phyloP scores from a whole-genome alignment of 2,329 filamentous ascomycete genomes.

The Arthroderma uncinatum region DNA sequence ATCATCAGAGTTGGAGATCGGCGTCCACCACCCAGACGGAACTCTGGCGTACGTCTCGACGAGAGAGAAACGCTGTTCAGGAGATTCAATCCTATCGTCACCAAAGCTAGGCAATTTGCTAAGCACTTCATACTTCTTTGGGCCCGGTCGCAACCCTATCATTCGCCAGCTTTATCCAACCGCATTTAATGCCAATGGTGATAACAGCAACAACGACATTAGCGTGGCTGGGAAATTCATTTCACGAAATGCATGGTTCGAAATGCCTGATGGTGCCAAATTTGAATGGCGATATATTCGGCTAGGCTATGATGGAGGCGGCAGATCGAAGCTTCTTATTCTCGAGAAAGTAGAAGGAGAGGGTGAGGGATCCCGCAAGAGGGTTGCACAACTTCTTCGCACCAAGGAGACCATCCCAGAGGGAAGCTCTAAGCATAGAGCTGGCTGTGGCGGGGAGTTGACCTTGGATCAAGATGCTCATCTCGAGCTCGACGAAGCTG shows the following conservation, averaged over 20 bases:
- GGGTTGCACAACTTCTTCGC: conserved; percentile 32
- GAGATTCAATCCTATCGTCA: conserved; percentile 39
- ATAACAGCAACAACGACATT: conserved; percentile 4
- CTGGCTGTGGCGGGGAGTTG: conserved; percentile 38
- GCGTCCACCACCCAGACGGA: conserved; percentile 26
- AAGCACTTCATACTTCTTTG: conserved; percentile 49
- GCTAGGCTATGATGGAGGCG: conserved; percentile 26
- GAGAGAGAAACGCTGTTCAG: conserved; percentile 39
- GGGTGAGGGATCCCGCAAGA: background rate
- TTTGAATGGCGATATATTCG: conserved; percentile 48
- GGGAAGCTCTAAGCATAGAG: conserved; percentile 27
- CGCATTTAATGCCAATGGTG: background rate
- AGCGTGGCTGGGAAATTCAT: conserved; percentile 31
- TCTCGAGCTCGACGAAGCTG: conserved; percentile 32
- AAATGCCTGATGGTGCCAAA: conserved; percentile 36
- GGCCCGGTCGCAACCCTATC: conserved; percentile 43
- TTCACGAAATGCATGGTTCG: conserved; percentile 40
- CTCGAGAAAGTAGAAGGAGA: conserved; percentile 16
- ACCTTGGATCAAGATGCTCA: conserved; percentile 41
- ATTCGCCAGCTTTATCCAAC: conserved; percentile 25
- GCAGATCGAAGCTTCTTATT: conserved; percentile 20
- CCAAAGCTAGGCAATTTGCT: conserved; percentile 29
- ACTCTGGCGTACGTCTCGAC: conserved; percentile 42
- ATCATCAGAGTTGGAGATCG: conserved; percentile 28
- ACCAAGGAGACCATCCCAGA: conserved; percentile 32